These are phyloP conservation scores for Alloascoidea africana DNA, from an alignment of 805 yeast species.

Conservation along the genomic window DNA sequence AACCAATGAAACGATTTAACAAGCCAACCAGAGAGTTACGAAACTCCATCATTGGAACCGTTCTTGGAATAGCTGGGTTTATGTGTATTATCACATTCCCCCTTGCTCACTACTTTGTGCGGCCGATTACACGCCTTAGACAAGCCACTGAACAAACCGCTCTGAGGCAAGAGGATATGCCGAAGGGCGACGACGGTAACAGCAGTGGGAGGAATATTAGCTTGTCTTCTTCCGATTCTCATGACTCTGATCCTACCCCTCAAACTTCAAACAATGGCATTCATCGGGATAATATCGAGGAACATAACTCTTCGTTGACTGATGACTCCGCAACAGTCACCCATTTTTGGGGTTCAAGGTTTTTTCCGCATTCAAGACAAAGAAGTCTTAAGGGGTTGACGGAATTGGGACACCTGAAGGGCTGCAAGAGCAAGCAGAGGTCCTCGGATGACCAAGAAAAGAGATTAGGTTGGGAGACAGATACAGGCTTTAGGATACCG, in stretches of 20 bases:
- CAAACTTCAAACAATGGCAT: neutral
- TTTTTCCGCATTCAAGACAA: conserved; percentile 4
- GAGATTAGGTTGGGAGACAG: conserved; percentile 4
- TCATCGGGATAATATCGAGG: neutral
- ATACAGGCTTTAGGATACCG: conserved; percentile 7
- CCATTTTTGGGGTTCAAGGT: conserved; percentile 4
- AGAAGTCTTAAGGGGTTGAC: neutral
- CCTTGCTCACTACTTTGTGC: conserved; percentile 68
- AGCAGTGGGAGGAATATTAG: neutral
- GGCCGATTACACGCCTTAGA: conserved; percentile 68
- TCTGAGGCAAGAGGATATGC: no score
- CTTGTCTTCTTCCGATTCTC: neutral
- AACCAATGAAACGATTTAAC: conserved; percentile 39
- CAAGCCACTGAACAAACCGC: conserved; percentile 49
- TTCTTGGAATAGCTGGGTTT: conserved; percentile 61
- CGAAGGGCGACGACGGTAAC: neutral
- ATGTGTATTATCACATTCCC: conserved; percentile 70
- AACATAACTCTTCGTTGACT: neutral
- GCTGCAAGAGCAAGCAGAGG: conserved; percentile 1
- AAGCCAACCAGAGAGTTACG: conserved; percentile 47
- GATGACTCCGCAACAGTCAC: neutral
- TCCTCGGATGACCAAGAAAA: neutral
- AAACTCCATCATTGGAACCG: conserved; percentile 62
- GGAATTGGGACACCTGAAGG: neutral
- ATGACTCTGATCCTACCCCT: no score